Conservation (phyloP, 2,329 filamentous ascomycete genomes). For the Cladosporium phlei region DNA sequence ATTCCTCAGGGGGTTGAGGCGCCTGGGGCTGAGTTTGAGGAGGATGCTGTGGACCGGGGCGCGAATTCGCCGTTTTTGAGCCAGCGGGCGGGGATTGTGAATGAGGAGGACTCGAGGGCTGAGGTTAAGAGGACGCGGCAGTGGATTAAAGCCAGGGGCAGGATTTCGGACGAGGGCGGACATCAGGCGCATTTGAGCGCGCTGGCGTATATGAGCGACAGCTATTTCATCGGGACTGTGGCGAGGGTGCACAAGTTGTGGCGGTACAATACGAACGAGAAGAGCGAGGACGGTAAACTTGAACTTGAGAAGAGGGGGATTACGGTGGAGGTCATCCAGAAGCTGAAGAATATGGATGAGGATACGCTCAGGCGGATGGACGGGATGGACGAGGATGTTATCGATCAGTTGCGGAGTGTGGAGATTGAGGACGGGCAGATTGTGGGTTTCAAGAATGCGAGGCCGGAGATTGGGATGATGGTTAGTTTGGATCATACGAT, state of each 20-base stretch:
- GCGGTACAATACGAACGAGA: conserved; percentile 52
- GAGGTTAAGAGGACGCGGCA: conserved; percentile 61
- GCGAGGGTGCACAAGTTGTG: conserved; percentile 75
- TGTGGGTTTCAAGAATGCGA: conserved; percentile 44
- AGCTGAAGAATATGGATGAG: conserved; percentile 42
- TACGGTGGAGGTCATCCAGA: conserved; percentile 41
- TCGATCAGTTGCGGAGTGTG: conserved; percentile 43
- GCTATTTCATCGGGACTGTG: conserved; percentile 88
- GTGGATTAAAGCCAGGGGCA: conserved; percentile 71
- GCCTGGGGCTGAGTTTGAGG: conserved; percentile 36
- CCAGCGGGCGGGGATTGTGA: conserved; percentile 52
- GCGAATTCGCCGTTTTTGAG: conserved; percentile 53
- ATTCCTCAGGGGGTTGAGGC: conserved; percentile 40
- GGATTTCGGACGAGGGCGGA: conserved; percentile 68
- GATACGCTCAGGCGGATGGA: conserved; percentile 39
- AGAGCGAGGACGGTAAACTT: conserved; percentile 19
- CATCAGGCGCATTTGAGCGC: conserved; percentile 78
- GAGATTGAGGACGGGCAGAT: conserved; percentile 36
- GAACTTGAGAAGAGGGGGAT: conserved; percentile 18
- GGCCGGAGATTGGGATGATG: conserved; percentile 73
- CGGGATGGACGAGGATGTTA: conserved; percentile 48
- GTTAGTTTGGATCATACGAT: conserved; percentile 70
- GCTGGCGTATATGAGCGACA: conserved; percentile 88
- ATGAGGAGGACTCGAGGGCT: conserved; percentile 49
- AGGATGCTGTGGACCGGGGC: conserved; percentile 30